Conservation (phyloP, 2,329 filamentous ascomycete genomes). For the Cladosporium halotolerans region DNA sequence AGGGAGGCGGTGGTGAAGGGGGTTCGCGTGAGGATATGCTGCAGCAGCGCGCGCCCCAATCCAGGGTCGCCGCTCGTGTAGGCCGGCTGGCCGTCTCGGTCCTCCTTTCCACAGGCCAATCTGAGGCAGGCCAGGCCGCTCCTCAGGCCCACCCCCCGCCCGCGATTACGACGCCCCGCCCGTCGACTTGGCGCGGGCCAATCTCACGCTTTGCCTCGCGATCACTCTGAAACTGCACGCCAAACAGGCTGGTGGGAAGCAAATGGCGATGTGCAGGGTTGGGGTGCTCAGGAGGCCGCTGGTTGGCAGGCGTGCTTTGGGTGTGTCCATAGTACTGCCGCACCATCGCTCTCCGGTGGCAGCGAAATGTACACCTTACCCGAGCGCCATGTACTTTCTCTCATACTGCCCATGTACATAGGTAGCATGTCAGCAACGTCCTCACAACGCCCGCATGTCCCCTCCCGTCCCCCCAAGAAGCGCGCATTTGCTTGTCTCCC, state of each 20-base stretch:
- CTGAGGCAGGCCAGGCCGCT: neutral
- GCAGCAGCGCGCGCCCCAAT: too few species aligned
- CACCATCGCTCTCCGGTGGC: too few species aligned
- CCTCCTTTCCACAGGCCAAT: neutral
- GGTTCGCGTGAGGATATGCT: too few species aligned
- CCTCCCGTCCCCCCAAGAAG: too few species aligned
- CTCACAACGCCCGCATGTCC: too few species aligned
- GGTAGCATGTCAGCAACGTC: too few species aligned
- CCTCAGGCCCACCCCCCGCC: neutral
- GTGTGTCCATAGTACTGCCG: too few species aligned
- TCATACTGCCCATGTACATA: too few species aligned
- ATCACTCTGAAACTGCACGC: neutral
- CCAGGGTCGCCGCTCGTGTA: neutral
- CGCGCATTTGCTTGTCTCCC: neutral
- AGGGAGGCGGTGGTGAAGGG: constrained; percentile 7
- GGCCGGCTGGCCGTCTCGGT: too few species aligned
- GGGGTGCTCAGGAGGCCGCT: neutral
- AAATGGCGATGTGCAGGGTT: neutral
- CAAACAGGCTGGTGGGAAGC: neutral
- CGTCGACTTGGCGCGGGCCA: neutral
- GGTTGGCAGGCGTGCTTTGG: too few species aligned
- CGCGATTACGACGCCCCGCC: neutral
- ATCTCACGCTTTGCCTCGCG: neutral
- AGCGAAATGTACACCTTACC: too few species aligned
- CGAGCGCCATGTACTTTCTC: too few species aligned